A percentile compares a stretch with the other conserved stretches of the same genome.
Conservation (phyloP, 768 basidiomycete species). For the Pholiota conissans region DNA sequence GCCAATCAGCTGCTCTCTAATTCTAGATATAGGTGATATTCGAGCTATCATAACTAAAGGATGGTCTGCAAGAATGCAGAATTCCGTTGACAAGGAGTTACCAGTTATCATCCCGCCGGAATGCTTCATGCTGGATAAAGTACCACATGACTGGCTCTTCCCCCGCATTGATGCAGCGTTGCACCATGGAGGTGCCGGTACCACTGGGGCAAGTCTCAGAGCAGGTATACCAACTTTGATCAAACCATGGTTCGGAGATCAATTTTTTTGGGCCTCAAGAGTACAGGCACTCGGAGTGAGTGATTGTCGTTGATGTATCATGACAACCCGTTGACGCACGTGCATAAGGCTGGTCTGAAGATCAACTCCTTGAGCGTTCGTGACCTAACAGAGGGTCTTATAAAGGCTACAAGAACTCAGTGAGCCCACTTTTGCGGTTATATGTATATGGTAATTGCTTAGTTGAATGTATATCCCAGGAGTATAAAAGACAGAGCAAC, state of each 20-base stretch:
- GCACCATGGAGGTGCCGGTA: slow-evolving; percentile 73
- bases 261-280: slow-evolving; percentile 65
- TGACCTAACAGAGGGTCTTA: slow-evolving; percentile 56
- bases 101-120: slow-evolving; percentile 50
- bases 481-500: slow-evolving; percentile 65
- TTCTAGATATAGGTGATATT: slow-evolving; percentile 57
- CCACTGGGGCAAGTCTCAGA: slow-evolving; percentile 65
- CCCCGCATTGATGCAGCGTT: slow-evolving; percentile 60
- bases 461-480: slow-evolving; percentile 20
- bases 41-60: slow-evolving; percentile 69
- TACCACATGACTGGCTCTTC: slow-evolving; percentile 71
- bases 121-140: slow-evolving; percentile 58
- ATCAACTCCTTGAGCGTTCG: slow-evolving; percentile 44
- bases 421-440: slow-evolving; percentile 25
- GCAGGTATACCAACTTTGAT: slow-evolving; percentile 68
- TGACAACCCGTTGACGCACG: background rate
- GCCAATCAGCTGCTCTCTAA: background rate
- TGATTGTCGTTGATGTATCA: slow-evolving; percentile 6
- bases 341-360: slow-evolving; percentile 45
- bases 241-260: slow-evolving; percentile 72
- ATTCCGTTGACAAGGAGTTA: slow-evolving; percentile 33
- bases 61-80: slow-evolving; percentile 60
- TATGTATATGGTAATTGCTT: no score
- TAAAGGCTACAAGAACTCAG: slow-evolving; percentile 53
- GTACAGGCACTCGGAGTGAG: slow-evolving; percentile 62